A percentile compares a stretch with the other conserved stretches of the same genome.
Evolutionary conservation across 345 rosid genomes (phyloP).

Genomic region (Populus deltoides): DNA sequence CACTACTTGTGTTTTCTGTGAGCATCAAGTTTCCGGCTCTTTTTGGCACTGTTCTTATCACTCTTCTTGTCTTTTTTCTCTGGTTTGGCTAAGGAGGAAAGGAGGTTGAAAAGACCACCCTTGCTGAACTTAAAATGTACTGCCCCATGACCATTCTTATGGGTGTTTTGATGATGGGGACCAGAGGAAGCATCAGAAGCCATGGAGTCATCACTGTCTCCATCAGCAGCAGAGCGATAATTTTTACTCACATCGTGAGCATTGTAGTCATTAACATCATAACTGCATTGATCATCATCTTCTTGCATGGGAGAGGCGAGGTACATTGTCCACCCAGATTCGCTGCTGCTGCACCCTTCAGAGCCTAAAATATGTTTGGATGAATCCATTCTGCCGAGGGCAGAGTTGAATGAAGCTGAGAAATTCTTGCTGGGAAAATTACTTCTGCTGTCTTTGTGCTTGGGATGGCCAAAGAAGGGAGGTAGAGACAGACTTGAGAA

Average conservation of each 20-base stretch:
- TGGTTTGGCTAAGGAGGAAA: constrained; percentile 22
- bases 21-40: constrained; percentile 15
- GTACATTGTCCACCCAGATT: constrained; percentile 83
- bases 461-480: not conserved
- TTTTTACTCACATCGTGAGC: not conserved
- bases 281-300: constrained; percentile 39
- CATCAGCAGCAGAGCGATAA: constrained; percentile 4
- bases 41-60: constrained; percentile 18
- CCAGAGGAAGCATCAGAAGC: constrained; percentile 80
- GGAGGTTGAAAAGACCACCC: constrained; percentile 22
- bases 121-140: constrained; percentile 21
- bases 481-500: not conserved
- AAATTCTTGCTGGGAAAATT: not conserved
- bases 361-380: constrained; percentile 29
- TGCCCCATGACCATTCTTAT: constrained; percentile 17
- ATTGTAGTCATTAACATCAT: constrained; percentile 11
- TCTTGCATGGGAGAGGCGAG: constrained; percentile 52
- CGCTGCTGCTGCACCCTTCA: constrained; percentile 80
- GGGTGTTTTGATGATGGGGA: constrained; percentile 37
- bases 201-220: constrained; percentile 74
- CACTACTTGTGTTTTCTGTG: constrained; percentile 26
- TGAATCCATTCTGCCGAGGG: constrained; percentile 29
- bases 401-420: not conserved
- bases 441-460: not conserved
- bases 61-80: constrained; percentile 32